phyloP scores from a whole-genome alignment of 2,329 filamentous ascomycete species.

The Fusarium verrucosum region DNA sequence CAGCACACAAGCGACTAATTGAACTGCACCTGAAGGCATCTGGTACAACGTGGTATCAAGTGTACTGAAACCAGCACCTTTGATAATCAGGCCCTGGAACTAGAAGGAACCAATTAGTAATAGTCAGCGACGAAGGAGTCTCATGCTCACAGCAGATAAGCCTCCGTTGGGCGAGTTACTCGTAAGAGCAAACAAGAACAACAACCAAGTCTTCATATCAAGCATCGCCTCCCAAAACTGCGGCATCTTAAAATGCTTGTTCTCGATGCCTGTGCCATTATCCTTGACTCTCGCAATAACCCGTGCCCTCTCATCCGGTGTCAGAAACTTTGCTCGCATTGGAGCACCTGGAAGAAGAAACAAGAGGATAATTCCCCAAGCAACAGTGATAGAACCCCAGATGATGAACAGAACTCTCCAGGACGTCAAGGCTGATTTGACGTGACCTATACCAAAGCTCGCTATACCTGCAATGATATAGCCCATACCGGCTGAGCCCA shows the following conservation, averaged over 20 bases:
- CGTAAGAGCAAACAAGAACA: constrained; percentile 62
- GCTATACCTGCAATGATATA: constrained; percentile 36
- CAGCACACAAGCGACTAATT: constrained; percentile 18
- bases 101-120: constrained; percentile 20
- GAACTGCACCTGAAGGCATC: constrained; percentile 34
- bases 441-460: constrained; percentile 36
- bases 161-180: constrained; percentile 67
- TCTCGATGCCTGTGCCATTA: constrained; percentile 63
- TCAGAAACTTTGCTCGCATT: constrained; percentile 60
- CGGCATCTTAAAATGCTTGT: constrained; percentile 58
- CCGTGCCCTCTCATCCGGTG: constrained; percentile 55
- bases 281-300: constrained; percentile 59
- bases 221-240: constrained; percentile 58
- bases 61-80: constrained; percentile 34
- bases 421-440: constrained; percentile 3
- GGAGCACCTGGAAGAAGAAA: constrained; percentile 63
- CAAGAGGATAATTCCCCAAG: constrained; percentile 65
- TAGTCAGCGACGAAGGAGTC: accelerated
- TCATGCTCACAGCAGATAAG: constrained; percentile 24
- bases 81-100: constrained; percentile 42
- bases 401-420: constrained; percentile 34
- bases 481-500: constrained; percentile 24
- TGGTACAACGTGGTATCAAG: constrained; percentile 28
- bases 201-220: constrained; percentile 68
- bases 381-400: constrained; percentile 40